A percentile compares a stretch with the other conserved stretches of the same genome.
These are phyloP conservation scores for Aspergillus funiculosus DNA, from an alignment of 495 filamentous ascomycete species.

Conservation along the genomic window DNA sequence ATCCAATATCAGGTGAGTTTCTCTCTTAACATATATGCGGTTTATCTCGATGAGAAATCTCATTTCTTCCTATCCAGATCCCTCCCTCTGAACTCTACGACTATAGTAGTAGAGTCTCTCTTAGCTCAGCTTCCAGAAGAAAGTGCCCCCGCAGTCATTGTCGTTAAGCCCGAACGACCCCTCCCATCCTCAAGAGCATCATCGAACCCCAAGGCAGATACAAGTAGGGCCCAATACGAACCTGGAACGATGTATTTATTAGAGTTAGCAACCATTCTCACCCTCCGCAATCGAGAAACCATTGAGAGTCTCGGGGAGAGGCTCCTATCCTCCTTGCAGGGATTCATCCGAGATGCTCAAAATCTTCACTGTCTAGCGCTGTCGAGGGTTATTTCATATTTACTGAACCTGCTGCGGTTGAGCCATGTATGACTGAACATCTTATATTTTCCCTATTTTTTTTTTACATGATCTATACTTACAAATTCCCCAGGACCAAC, in stretches of 20 bases:
- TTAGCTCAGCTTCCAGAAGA: conserved; percentile 84
- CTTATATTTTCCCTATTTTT: neutral
- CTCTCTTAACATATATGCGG: too few species aligned
- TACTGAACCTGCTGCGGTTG: conserved; percentile 74
- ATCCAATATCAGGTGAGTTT: conserved; percentile 71
- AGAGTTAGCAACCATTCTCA: conserved; percentile 80
- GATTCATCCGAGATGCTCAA: conserved; percentile 68
- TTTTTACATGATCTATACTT: conserved; percentile 18
- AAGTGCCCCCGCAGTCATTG: conserved; percentile 72
- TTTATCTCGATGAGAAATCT: neutral
- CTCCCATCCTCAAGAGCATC: conserved; percentile 39
- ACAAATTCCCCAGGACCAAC: conserved; percentile 61
- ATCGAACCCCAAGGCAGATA: conserved; percentile 47
- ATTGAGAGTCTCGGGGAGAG: conserved; percentile 66
- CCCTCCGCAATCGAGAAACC: conserved; percentile 68
- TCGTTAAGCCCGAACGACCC: conserved; percentile 76
- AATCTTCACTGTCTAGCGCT: conserved; percentile 75
- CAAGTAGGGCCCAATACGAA: conserved; percentile 63
- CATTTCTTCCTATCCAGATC: conserved; percentile 41
- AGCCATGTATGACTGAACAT: conserved; percentile 64
- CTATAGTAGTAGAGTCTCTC: conserved; percentile 64
- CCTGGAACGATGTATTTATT: conserved; percentile 81
- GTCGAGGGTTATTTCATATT: conserved; percentile 78
- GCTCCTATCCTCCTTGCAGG: conserved; percentile 73
- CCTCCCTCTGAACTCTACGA: conserved; percentile 61